Conservation (phyloP, 352 stramenopile genomes). For the Pythium rishiriense region DNA sequence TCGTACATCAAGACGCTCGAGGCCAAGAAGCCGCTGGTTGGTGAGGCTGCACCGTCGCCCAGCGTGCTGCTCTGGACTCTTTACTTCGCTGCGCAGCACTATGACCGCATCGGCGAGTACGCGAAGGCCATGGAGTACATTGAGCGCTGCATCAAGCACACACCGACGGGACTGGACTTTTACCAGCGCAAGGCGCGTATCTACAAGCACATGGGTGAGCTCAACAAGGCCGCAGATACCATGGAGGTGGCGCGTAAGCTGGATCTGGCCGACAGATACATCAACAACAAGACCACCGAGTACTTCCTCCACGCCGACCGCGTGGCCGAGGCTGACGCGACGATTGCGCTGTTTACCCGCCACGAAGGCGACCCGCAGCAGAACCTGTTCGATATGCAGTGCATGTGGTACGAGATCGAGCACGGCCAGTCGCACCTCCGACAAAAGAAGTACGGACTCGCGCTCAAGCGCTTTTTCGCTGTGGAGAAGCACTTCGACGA, state of each 20-base stretch:
- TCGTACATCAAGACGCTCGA: slow-evolving; percentile 81
- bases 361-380: slow-evolving; percentile 96
- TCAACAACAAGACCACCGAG: slow-evolving; percentile 99
- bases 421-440: slow-evolving; percentile 60
- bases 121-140: slow-evolving; percentile 87
- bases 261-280: slow-evolving; percentile 97
- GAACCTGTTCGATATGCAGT: slow-evolving; percentile 99
- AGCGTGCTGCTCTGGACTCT: slow-evolving; percentile 87
- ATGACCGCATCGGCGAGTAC: slow-evolving; percentile 89
- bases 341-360: slow-evolving; percentile 96
- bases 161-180: slow-evolving; percentile 92
- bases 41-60: slow-evolving; percentile 35
- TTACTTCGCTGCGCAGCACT: slow-evolving; percentile 93
- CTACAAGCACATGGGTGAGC: slow-evolving; percentile 92
- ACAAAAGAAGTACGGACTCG: slow-evolving; percentile 72
- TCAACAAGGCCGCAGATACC: slow-evolving; percentile 88
- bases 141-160: slow-evolving; percentile 93
- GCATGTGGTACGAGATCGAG: slow-evolving; percentile 98
- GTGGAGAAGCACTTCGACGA: slow-evolving; percentile 98
- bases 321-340: slow-evolving; percentile 91
- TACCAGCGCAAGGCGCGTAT: slow-evolving; percentile 93
- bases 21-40: slow-evolving; percentile 54
- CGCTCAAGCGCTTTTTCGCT: slow-evolving; percentile 94
- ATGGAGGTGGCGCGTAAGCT: slow-evolving; percentile 93
- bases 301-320: slow-evolving; percentile 94